Evolutionary conservation across 2,329 filamentous ascomycete genomes (phyloP), one percentile per base, ranked within the genome.

Genomic region (Fusarium proliferatum): DNA sequence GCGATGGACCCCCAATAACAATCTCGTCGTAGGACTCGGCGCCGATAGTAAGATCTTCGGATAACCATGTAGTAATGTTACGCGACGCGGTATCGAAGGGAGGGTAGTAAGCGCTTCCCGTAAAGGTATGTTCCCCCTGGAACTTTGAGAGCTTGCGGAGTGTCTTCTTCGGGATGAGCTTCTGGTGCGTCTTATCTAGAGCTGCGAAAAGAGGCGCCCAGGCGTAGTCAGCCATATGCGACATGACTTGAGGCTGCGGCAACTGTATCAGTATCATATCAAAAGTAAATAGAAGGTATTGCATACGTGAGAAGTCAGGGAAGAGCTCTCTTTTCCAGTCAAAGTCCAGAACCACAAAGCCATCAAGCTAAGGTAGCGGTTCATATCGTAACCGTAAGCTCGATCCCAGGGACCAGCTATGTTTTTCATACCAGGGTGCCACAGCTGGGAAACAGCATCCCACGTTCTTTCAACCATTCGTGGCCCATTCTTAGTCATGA

Each of bases 381-480:
- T 90, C 89, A 91, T 90, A 67, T 92, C 89, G 64, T 87, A 91
- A 2, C 89, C 89, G 69, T 92, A 92, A 0, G 86, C 83, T 1
- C 90, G 86, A 78, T 92, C 90, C 90, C 90, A 92, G 0, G 90
- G 90, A 0, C 90, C 90, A 5, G 89, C 89, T 53, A 91, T 84
- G 68, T 91, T 92, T 71, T 85, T 87, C 80, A 92, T 79, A 4
- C 85, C 84, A 2, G 89, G 86, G 60, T 91, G 88, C 83, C 89
- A 92, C 3, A 92, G 83, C 51, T 85, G 73, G 0, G 84, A 83
- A 4, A 88, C 82, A 6, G 84, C 82, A 9, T 84, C 81, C 89
- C 88, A 91, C 0, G 86, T 89, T 19, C 85, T 77, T 9, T 79
- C 69, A 23, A 91, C 83, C 84, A 91, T 89, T 9, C 82, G 80